Evolutionary conservation across 2,329 filamentous ascomycete genomes (phyloP).

Genomic region (Aspergillus sp.): DNA sequence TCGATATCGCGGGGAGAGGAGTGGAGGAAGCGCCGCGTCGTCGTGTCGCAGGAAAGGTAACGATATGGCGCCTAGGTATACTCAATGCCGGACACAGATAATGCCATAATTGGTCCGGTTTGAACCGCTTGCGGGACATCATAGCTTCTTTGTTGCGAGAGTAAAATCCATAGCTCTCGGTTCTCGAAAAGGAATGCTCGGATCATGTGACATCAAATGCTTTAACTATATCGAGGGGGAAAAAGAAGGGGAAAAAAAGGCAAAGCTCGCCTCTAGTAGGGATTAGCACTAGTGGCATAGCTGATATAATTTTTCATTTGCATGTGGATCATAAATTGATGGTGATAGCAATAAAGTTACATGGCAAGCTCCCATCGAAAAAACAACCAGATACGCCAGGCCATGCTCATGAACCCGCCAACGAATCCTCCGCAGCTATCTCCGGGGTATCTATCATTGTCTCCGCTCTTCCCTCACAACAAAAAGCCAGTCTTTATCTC

Average conservation of each 20-base stretch:
- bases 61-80: conserved; percentile 17
- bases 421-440: conserved; percentile 28
- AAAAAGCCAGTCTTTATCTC: conserved; percentile 4
- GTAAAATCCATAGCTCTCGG: neutral
- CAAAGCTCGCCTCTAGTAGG: neutral
- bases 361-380: conserved; percentile 29
- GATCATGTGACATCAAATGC: conserved; percentile 19
- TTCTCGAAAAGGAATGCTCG: neutral
- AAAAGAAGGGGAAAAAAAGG: neutral
- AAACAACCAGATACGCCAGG: conserved; percentile 42
- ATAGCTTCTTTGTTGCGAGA: conserved; percentile 15
- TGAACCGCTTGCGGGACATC: conserved; percentile 34
- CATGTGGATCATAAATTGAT: conserved; percentile 6
- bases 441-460: conserved; percentile 37
- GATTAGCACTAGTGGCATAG: neutral
- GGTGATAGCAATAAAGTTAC: conserved; percentile 15
- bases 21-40: conserved; percentile 1
- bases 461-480: conserved; percentile 13
- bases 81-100: conserved; percentile 41
- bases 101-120: conserved; percentile 42
- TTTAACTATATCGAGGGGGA: too few relatives aligned
- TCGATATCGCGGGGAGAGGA: conserved; percentile 5
- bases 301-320: conserved; percentile 4
- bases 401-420: conserved; percentile 38
- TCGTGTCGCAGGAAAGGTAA: conserved; percentile 14